These are phyloP conservation scores for Metschnikowia vanudenii DNA, from an alignment of 805 yeast genomes.

Conservation along the genomic window DNA sequence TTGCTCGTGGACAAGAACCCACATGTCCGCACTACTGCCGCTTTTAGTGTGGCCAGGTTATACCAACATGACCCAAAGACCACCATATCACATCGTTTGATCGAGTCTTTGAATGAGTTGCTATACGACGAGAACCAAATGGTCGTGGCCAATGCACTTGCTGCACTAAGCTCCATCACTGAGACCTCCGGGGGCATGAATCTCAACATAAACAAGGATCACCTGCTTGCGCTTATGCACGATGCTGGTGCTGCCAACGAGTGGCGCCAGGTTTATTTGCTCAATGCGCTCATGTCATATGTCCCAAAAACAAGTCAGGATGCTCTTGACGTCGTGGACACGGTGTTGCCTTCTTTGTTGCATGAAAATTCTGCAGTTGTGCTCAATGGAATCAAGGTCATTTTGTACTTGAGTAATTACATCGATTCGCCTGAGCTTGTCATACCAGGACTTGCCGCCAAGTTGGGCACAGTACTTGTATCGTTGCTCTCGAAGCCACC, in stretches of 20 bases:
- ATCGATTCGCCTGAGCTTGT: slow-evolving; percentile 53
- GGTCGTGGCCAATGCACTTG: slow-evolving; percentile 71
- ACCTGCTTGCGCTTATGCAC: slow-evolving; percentile 38
- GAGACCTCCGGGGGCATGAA: slow-evolving; percentile 51
- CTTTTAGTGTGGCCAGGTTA: slow-evolving; percentile 64
- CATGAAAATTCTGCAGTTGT: slow-evolving; percentile 83
- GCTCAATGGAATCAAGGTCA: slow-evolving; percentile 68
- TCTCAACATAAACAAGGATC: slow-evolving; percentile 50
- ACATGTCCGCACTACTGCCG: slow-evolving; percentile 66
- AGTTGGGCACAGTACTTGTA: slow-evolving; percentile 67
- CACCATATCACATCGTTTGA: slow-evolving; percentile 43
- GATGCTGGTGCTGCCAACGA: slow-evolving; percentile 44
- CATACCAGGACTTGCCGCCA: slow-evolving; percentile 53
- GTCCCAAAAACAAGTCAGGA: slow-evolving; percentile 71
- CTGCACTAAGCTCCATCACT: slow-evolving; percentile 63
- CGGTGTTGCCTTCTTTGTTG: slow-evolving; percentile 66
- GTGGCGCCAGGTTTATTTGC: slow-evolving; percentile 72
- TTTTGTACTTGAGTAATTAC: slow-evolving; percentile 72
- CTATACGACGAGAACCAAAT: slow-evolving; percentile 56
- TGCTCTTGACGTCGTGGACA: slow-evolving; percentile 63
- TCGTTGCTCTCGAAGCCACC: slow-evolving; percentile 71
- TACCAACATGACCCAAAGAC: slow-evolving; percentile 53
- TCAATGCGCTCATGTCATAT: slow-evolving; percentile 63
- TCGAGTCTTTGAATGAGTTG: slow-evolving; percentile 49
- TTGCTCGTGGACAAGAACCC: slow-evolving; percentile 50